These are phyloP conservation scores for Penicillium polonicum DNA, from an alignment of 2,329 filamentous ascomycete genomes.

Conservation along the genomic window DNA sequence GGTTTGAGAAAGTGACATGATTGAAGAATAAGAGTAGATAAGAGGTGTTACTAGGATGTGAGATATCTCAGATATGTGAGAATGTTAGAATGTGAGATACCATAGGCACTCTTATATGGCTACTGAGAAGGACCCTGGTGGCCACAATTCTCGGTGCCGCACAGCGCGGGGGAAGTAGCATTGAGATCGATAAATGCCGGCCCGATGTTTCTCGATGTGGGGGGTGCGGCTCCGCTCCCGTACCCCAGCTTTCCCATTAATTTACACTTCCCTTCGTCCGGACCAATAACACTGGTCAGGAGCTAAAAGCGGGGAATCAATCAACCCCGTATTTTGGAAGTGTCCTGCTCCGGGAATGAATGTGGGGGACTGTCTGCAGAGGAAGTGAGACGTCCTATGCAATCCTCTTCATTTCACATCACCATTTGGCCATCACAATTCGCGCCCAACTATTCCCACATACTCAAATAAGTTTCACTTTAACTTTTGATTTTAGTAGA, in stretches of 20 bases:
- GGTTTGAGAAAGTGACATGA: slow-evolving; percentile 1
- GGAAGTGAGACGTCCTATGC: neutral
- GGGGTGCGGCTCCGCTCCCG: neutral
- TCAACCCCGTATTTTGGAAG: neutral
- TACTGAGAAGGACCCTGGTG: neutral
- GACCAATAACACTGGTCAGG: neutral
- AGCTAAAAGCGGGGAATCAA: neutral
- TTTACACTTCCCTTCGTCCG: neutral
- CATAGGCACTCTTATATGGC: neutral
- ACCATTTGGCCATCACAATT: neutral
- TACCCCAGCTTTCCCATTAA: neutral
- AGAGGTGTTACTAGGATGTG: too few species aligned
- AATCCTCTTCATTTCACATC: neutral
- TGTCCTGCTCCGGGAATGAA: neutral
- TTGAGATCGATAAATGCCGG: slow-evolving; percentile 1
- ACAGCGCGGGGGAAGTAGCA: neutral
- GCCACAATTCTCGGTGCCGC: neutral
- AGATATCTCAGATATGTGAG: too few species aligned
- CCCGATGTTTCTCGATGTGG: neutral
- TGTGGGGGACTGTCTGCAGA: neutral
- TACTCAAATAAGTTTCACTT: neutral
- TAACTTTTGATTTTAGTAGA: neutral
- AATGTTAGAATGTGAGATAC: neutral
- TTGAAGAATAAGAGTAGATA: neutral
- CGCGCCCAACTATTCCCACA: neutral